Evolutionary conservation across 2,329 filamentous ascomycete genomes (phyloP), one percentile per base, ranked within the genome.

Genomic region (Huntiella savannae): DNA sequence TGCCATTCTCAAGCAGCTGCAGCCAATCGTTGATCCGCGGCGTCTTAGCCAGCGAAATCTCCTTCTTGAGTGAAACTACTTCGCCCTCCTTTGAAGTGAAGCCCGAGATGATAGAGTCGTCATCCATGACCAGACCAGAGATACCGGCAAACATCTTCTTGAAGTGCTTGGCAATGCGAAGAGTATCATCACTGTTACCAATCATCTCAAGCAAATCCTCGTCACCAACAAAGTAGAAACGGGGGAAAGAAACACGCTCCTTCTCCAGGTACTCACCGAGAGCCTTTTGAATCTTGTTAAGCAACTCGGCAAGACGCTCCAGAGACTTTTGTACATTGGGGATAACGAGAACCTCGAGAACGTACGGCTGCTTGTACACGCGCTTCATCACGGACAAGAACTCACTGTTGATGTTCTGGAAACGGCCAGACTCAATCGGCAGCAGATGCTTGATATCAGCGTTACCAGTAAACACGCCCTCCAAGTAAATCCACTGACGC

Each of bases 331-430:
- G 91, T 0, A 94, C 86, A 41, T 91, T 91, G 8, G 86, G 82
- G 49, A 99, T 98, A 53, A 86, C 86, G 48, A 99, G 76, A 2
- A 98, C 88, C 59, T 98, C 92, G 40, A 99, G 73, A 5, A 98
- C 85, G 55, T 87, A 91, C 0, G 91, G 88, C 45, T 88, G 87
- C 60, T 94, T 93, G 64, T 92, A 88, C 39, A 96, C 91, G 62
- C 96, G 98, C 67, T 96, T 96, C 84, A 99, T 94, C 36, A 98
- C 86, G n/a, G 85, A 78, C 58, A 93, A 81, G 65, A 98, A 99
- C 60, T 98, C 88, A 51, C 86, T 92, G 64, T 98, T 98, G 69
- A 98, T 98, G 63, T 96, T 98, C 58, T 94, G 85, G 66, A 99
- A 99, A 49, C 91, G 79, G 8, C 85, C 87, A 1, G 91, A 95